Percentiles rank a stretch among this genome's conserved stretches.
These are phyloP conservation scores for button mushroom (Agaricus bisporus) DNA, from an alignment of 768 basidiomycete species.

Conservation along the genomic window DNA sequence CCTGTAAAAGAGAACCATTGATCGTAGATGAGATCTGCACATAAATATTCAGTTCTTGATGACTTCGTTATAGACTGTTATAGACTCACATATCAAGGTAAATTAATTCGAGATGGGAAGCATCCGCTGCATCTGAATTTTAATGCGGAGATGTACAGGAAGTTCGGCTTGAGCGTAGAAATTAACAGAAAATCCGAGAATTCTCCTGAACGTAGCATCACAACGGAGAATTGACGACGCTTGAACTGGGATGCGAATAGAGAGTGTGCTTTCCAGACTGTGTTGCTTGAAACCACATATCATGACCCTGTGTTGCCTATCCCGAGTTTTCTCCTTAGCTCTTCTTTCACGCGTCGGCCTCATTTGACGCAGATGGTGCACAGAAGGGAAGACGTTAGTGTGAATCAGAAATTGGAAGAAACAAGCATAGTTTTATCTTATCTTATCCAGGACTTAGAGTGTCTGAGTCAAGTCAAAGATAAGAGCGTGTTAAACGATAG, in stretches of 20 bases:
- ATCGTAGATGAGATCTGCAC: not conserved
- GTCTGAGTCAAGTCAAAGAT: no score
- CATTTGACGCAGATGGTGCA: no score
- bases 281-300: not conserved
- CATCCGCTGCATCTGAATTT: not conserved
- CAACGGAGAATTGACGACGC: constrained; percentile 1
- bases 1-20: not conserved
- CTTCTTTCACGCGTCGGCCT: not conserved
- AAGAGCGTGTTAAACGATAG: no score
- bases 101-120: not conserved
- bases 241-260: not conserved
- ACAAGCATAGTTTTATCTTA: no score
- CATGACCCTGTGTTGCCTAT: not conserved
- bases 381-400: no score
- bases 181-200: constrained; percentile 9
- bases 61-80: not conserved
- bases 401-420: not conserved
- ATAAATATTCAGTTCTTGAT: not conserved
- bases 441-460: no score
- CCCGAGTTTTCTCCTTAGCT: constrained; percentile 9
- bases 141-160: not conserved
- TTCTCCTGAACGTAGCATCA: not conserved
- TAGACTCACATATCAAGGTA: not conserved
- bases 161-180: not conserved
- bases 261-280: not conserved